A percentile compares a stretch with the other conserved stretches of the same genome.
Conservation (phyloP, 129 eudicot species). For the Flaveria linearis region DNA sequence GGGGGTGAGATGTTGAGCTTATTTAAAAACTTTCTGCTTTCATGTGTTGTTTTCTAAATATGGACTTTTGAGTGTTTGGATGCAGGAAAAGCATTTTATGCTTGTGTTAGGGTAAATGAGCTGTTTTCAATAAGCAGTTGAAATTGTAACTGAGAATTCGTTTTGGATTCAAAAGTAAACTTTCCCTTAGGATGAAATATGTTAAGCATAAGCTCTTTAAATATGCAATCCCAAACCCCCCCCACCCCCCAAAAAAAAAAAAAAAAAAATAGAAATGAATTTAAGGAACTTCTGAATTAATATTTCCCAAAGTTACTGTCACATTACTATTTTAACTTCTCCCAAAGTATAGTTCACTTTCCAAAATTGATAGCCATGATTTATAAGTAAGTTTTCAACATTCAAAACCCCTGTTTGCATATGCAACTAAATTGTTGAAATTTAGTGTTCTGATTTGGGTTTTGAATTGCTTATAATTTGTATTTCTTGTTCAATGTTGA, state of each 20-base stretch:
- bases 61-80: neutral
- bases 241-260: too few relatives aligned
- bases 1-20: neutral
- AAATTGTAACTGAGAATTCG: neutral
- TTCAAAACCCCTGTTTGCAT: too few relatives aligned
- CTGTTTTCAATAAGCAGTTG: neutral
- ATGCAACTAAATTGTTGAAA: too few relatives aligned
- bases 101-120: constrained; percentile 1
- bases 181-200: neutral
- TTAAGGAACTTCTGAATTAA: constrained; percentile 4
- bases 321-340: neutral
- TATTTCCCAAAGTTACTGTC: neutral
- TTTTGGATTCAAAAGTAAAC: constrained; percentile 10
- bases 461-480: too few relatives aligned
- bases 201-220: neutral
- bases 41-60: neutral
- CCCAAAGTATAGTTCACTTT: neutral
- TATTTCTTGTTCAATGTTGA: too few relatives aligned
- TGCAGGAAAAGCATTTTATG: neutral
- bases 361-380: neutral
- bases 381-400: too few relatives aligned
- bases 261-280: neutral
- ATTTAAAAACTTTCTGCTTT: neutral
- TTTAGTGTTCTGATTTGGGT: too few relatives aligned
- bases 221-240: neutral